phyloP scores from a whole-genome alignment of 2,329 filamentous ascomycete species.

The Botrytis fragariae region DNA sequence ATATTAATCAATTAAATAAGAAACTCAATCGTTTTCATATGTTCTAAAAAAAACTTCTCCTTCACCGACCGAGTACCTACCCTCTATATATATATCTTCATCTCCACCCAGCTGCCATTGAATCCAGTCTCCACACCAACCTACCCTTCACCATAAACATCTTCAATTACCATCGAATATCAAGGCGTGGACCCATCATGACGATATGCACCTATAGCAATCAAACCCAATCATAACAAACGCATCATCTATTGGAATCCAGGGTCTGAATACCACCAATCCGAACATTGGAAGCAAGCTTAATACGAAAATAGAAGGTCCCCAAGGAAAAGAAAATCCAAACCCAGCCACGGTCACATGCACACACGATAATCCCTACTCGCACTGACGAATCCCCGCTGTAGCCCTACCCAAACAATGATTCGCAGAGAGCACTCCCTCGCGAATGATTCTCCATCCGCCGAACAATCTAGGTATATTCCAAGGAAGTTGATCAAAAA shows the following conservation, averaged over 20 bases:
- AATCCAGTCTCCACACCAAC: slow-evolving; percentile 4
- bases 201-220: slow-evolving; percentile 18
- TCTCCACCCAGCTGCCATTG: not conserved
- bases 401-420: not conserved
- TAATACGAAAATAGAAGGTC: not conserved
- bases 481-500: slow-evolving; percentile 3
- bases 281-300: not conserved
- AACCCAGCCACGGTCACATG: slow-evolving; percentile 2
- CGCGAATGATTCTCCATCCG: not conserved
- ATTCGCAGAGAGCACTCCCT: not conserved
- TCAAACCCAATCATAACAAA: slow-evolving; percentile 1
- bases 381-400: not conserved
- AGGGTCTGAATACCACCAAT: not conserved
- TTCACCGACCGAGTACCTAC: slow-evolving; percentile 15
- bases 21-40: not conserved
- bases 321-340: not conserved
- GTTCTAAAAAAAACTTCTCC: not conserved
- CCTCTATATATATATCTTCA: slow-evolving; percentile 19
- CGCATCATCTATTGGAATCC: not conserved
- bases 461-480: not conserved
- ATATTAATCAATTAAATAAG: not conserved
- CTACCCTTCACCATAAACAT: not conserved
- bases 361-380: not conserved
- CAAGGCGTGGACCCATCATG: slow-evolving; percentile 8
- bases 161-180: not conserved